phyloP scores from a whole-genome alignment of 1,284 basidiomycete species.

The Puccinia sorghi region DNA sequence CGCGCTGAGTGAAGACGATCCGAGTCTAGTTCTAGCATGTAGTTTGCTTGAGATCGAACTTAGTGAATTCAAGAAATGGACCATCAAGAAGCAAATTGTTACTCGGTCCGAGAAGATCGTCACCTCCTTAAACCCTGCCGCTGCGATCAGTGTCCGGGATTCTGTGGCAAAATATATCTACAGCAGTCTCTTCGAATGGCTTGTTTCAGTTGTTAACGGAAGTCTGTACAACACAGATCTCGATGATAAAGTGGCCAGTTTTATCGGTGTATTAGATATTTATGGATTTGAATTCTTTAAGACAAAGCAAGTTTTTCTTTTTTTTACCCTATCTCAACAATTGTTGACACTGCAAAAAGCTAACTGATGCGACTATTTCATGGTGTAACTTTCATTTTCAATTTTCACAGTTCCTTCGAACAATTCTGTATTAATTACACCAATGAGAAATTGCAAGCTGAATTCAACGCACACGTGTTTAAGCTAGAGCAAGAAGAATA shows the following conservation, averaged over 20 bases:
- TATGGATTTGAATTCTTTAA: constrained; percentile 61
- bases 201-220: constrained; percentile 95
- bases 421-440: constrained; percentile 99
- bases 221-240: constrained; percentile 88
- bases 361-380: neutral
- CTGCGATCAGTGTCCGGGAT: constrained; percentile 93
- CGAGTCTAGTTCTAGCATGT: constrained; percentile 77
- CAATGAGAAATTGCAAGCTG: constrained; percentile 75
- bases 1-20: constrained; percentile 78
- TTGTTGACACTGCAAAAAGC: neutral
- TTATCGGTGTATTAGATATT: constrained; percentile 94
- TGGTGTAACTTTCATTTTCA: constrained; percentile 20
- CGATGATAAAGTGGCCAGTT: constrained; percentile 84
- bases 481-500: constrained; percentile 98
- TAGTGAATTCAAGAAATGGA: constrained; percentile 98
- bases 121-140: constrained; percentile 77
- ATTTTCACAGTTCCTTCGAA: constrained; percentile 80
- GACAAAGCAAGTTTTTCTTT: constrained; percentile 41
- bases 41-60: constrained; percentile 85
- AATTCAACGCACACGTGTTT: constrained; percentile 58
- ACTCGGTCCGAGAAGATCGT: constrained; percentile 95
- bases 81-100: constrained; percentile 92
- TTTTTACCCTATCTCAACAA: neutral
- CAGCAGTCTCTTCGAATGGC: constrained; percentile 97
- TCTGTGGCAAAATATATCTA: constrained; percentile 99